A percentile compares a stretch with the other conserved stretches of the same genome.
Conservation (phyloP, 371 early-diverging fungal genomes). For the Mucor circinelloides region DNA sequence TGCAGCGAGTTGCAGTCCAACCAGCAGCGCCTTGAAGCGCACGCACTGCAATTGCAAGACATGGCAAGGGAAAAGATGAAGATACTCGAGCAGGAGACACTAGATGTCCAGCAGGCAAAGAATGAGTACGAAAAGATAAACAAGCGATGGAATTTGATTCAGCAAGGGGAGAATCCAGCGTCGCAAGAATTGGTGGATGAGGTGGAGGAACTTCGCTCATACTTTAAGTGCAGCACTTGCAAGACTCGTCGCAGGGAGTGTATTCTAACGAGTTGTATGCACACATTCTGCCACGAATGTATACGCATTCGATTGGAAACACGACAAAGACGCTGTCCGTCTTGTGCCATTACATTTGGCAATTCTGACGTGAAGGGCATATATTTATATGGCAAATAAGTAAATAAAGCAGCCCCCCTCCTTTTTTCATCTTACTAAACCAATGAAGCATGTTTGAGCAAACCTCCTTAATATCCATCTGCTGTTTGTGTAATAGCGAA, state of each 20-base stretch:
- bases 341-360: slow-evolving; percentile 8
- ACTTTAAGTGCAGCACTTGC: slow-evolving; percentile 6
- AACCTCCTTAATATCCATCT: background rate
- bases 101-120: background rate
- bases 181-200: slow-evolving; percentile 7
- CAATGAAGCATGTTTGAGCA: background rate
- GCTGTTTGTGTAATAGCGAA: background rate
- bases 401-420: background rate
- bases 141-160: slow-evolving; percentile 2
- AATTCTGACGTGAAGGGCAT: slow-evolving; percentile 10
- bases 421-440: background rate
- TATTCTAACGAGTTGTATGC: slow-evolving; percentile 1
- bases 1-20: background rate
- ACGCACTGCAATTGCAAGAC: background rate
- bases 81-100: background rate
- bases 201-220: slow-evolving; percentile 8
- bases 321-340: slow-evolving; percentile 7
- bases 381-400: slow-evolving; percentile 6
- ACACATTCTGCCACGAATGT: slow-evolving; percentile 10
- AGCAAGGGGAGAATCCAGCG: slow-evolving; percentile 5
- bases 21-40: background rate
- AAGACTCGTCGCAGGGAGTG: slow-evolving; percentile 7
- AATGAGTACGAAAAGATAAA: background rate
- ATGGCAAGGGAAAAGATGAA: background rate
- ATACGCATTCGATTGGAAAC: slow-evolving; percentile 8